Conservation (phyloP, 2,329 filamentous ascomycete species). For the Gaeumannomyces tritici region DNA sequence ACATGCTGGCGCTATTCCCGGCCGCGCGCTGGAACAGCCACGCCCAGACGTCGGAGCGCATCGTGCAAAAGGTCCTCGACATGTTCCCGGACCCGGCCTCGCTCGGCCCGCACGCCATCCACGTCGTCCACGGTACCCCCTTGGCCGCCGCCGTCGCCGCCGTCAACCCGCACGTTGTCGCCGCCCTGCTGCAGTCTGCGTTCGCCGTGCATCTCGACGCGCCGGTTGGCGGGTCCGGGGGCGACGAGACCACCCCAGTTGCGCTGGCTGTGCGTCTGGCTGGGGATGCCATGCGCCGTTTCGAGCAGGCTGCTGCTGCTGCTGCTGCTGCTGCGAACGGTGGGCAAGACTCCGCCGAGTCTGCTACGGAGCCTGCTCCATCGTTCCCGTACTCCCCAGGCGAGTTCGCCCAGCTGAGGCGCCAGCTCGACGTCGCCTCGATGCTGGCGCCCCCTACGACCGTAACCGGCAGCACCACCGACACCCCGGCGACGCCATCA, state of each 20-base stretch:
- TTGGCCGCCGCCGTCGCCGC: neutral
- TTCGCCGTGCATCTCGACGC: neutral
- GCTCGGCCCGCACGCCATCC: slow-evolving; percentile 1
- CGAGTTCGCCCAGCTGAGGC: neutral
- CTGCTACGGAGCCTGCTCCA: neutral
- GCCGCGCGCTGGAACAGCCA: slow-evolving; percentile 4
- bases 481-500: neutral
- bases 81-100: slow-evolving; percentile 3
- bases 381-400: neutral
- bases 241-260: neutral
- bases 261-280: neutral
- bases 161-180: neutral
- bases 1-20: slow-evolving; percentile 3
- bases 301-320: neutral
- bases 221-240: neutral
- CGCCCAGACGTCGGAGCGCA: slow-evolving; percentile 6
- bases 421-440: neutral
- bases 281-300: neutral
- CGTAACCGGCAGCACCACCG: too few species aligned
- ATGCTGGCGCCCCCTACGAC: neutral
- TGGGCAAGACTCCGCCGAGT: neutral
- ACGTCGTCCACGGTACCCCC: neutral
- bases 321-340: neutral
- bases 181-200: neutral
- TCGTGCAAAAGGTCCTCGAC: slow-evolving; percentile 4